phyloP scores from a whole-genome alignment of 805 yeast species.

The Kluyveromyces dobzhanskii region DNA sequence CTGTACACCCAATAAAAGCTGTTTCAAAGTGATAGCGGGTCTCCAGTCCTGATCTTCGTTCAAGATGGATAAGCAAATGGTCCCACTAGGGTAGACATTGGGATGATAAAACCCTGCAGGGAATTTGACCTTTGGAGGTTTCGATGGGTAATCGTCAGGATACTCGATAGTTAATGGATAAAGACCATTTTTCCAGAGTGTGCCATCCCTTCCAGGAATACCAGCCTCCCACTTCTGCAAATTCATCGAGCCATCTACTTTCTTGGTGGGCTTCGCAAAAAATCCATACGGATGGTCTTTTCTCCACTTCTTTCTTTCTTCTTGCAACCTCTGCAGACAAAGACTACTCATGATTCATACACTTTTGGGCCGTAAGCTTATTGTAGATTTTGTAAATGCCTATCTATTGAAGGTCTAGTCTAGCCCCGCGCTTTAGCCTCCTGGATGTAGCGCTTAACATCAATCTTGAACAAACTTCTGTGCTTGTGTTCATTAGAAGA shows the following conservation, averaged over 20 bases:
- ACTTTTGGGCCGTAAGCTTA: no score
- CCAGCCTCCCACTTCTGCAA: slow-evolving; percentile 89
- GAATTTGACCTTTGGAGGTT: slow-evolving; percentile 90
- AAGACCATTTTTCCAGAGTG: slow-evolving; percentile 86
- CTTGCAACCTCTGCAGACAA: slow-evolving; percentile 78
- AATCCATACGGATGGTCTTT: slow-evolving; percentile 98
- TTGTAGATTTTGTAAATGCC: no score
- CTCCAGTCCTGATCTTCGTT: slow-evolving; percentile 98
- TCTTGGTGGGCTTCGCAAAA: slow-evolving; percentile 80
- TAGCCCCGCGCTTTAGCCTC: no score
- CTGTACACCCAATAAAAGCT: slow-evolving; percentile 85
- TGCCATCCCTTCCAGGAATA: slow-evolving; percentile 83
- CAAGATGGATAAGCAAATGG: slow-evolving; percentile 84
- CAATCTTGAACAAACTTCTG: no score
- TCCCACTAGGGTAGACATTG: slow-evolving; percentile 95
- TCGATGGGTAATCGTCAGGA: slow-evolving; percentile 90
- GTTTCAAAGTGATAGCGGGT: slow-evolving; percentile 89
- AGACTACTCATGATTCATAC: slow-evolving; percentile 38
- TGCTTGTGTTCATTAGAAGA: no score
- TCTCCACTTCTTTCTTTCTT: slow-evolving; percentile 96
- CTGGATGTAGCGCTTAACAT: no score
- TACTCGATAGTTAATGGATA: slow-evolving; percentile 77
- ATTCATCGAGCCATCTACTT: slow-evolving; percentile 76
- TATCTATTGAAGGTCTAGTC: no score
- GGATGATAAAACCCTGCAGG: slow-evolving; percentile 94